Evolutionary conservation across 2,329 filamentous ascomycete species (phyloP).

Genomic region (Talaromyces sp.): DNA sequence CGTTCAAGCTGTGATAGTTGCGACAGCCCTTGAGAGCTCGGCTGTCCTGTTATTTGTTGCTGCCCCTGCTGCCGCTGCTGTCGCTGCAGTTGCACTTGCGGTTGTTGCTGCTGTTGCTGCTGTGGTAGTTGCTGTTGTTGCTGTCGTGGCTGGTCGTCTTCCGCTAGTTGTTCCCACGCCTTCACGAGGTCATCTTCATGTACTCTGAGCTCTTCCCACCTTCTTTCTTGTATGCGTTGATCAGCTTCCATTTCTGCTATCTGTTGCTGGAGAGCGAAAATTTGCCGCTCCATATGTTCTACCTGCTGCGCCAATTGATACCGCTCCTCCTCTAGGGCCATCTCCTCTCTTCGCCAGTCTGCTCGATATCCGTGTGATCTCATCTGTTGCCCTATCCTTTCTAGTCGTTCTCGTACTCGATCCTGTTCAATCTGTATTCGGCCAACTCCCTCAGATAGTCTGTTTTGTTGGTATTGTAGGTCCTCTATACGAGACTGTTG

Average conservation of each 20-base stretch:
- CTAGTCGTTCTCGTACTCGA: background rate
- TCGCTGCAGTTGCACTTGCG: background rate
- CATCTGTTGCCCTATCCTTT: background rate
- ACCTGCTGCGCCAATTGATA: background rate
- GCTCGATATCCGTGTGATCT: background rate
- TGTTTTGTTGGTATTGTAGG: background rate
- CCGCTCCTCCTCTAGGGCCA: background rate
- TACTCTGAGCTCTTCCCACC: background rate
- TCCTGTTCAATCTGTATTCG: background rate
- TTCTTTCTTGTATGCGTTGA: background rate
- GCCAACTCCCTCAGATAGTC: background rate
- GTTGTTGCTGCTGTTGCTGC: background rate
- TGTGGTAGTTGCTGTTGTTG: background rate
- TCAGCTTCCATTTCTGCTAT: background rate
- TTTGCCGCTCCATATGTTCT: background rate
- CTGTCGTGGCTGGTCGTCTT: background rate
- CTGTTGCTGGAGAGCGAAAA: background rate
- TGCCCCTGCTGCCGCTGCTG: background rate
- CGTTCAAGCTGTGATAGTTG: background rate
- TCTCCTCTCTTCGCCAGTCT: background rate
- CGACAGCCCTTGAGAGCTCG: background rate
- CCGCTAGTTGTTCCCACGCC: background rate
- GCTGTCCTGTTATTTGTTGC: background rate
- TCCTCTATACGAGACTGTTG: background rate
- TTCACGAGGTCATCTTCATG: background rate